phyloP scores from a whole-genome alignment of 2,329 filamentous ascomycete genomes.

The Verticillium isaacii region DNA sequence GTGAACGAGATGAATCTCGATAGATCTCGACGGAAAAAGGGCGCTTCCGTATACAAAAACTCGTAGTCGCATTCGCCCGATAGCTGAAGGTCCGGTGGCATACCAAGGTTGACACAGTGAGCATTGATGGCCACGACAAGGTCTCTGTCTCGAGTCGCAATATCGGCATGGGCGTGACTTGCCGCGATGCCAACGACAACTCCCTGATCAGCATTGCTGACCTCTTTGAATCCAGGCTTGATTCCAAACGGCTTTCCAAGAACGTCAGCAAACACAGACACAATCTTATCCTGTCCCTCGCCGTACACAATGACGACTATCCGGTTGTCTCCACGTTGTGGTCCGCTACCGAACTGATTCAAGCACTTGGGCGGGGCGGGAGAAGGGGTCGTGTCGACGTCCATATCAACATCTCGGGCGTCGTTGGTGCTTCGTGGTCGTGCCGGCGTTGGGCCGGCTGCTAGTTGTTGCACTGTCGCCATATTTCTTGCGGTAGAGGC shows the following conservation, averaged over 20 bases:
- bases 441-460: conserved; percentile 26
- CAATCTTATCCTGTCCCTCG: conserved; percentile 66
- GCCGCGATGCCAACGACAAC: conserved; percentile 65
- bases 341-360: conserved; percentile 38
- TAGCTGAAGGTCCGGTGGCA: conserved; percentile 61
- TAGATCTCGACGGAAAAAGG: conserved; percentile 70
- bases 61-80: conserved; percentile 76
- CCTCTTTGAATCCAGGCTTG: conserved; percentile 48
- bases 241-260: conserved; percentile 68
- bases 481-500: conserved; percentile 17
- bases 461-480: conserved; percentile 33
- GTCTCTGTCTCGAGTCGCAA: conserved; percentile 52
- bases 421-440: conserved; percentile 20
- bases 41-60: conserved; percentile 71
- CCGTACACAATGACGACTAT: conserved; percentile 66
- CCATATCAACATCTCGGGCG: conserved; percentile 21
- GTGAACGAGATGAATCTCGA: conserved; percentile 76
- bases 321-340: conserved; percentile 49
- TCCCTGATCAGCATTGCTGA: conserved; percentile 50
- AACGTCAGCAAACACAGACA: conserved; percentile 72
- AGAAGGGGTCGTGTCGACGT: conserved; percentile 29
- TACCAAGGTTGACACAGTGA: conserved; percentile 68
- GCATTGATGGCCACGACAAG: conserved; percentile 69
- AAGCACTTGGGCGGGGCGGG: conserved; percentile 28
- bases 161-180: conserved; percentile 49